Evolutionary conservation across 306 rosid species (phyloP).

Genomic region (Cicer judaicum): DNA sequence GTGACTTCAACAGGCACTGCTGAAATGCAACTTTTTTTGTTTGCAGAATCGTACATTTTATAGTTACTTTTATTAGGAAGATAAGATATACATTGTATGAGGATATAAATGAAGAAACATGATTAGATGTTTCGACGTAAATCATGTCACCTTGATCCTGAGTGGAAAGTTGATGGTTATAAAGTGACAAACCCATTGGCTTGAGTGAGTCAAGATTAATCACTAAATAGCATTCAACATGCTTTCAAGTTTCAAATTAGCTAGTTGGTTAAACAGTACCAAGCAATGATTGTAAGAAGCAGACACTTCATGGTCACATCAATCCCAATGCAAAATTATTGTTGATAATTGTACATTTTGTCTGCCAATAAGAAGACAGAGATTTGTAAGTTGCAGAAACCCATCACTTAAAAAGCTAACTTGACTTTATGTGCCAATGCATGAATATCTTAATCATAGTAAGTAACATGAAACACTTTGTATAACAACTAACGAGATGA

Average conservation of each 20-base stretch:
- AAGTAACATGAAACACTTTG: too few relatives aligned
- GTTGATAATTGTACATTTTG: slow-evolving; percentile 39
- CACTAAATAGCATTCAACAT: slow-evolving; percentile 18
- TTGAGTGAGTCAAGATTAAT: neutral
- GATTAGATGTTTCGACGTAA: slow-evolving; percentile 34
- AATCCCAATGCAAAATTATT: slow-evolving; percentile 37
- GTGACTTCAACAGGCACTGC: slow-evolving; percentile 32
- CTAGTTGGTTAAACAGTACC: slow-evolving; percentile 7
- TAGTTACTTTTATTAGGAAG: too few relatives aligned
- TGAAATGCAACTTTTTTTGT: neutral
- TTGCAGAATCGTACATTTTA: neutral
- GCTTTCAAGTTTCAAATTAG: neutral
- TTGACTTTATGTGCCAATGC: too few relatives aligned
- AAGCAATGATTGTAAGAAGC: slow-evolving; percentile 31
- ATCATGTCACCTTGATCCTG: slow-evolving; percentile 21
- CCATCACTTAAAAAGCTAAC: too few relatives aligned
- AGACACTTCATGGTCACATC: slow-evolving; percentile 21
- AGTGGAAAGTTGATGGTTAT: slow-evolving; percentile 35
- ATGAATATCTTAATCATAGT: too few relatives aligned
- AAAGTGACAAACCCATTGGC: slow-evolving; percentile 32
- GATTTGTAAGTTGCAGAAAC: slow-evolving; percentile 4
- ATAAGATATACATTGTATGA: neutral
- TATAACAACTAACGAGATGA: too few relatives aligned
- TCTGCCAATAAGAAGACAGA: slow-evolving; percentile 35
- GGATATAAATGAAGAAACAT: slow-evolving; percentile 33